Percentiles rank a stretch among this genome's conserved stretches.
phyloP scores from a whole-genome alignment of 768 basidiomycete genomes.

The Suillus subaureus region DNA sequence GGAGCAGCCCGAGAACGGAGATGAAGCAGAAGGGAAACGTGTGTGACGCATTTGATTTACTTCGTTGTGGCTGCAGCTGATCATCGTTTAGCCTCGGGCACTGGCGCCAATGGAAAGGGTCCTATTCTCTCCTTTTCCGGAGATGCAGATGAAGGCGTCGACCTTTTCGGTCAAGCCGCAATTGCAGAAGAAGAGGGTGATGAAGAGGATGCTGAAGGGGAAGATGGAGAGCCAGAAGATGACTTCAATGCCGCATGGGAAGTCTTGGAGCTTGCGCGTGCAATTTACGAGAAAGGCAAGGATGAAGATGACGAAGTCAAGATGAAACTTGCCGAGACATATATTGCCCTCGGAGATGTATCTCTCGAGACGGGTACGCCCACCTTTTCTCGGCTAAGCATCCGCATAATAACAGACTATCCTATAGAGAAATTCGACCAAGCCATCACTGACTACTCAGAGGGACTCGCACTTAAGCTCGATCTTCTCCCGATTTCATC shows the following conservation, averaged over 20 bases:
- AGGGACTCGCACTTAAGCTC: constrained; percentile 72
- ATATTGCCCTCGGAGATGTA: constrained; percentile 92
- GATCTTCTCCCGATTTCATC: constrained; percentile 83
- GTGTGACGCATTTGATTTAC: constrained; percentile 9
- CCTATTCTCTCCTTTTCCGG: constrained; percentile 81
- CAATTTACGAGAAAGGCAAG: constrained; percentile 75
- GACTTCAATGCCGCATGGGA: constrained; percentile 99
- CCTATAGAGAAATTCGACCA: constrained; percentile 91
- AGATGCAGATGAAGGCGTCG: constrained; percentile 72
- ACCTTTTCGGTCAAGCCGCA: constrained; percentile 63
- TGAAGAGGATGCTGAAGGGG: constrained; percentile 61
- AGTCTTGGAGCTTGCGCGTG: constrained; percentile 90
- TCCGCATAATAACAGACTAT: background rate
- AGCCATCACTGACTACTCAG: constrained; percentile 85
- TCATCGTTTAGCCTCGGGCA: constrained; percentile 29
- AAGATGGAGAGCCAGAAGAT: constrained; percentile 86
- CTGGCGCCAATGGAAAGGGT: constrained; percentile 43
- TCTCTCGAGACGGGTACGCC: constrained; percentile 91
- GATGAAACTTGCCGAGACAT: constrained; percentile 89
- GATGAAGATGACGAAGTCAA: constrained; percentile 60
- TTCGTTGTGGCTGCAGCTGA: constrained; percentile 3
- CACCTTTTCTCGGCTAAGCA: background rate
- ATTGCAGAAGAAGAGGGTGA: constrained; percentile 54
- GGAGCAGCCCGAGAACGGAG: constrained; percentile 64
- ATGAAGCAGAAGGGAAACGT: constrained; percentile 47